phyloP scores from a whole-genome alignment of 1,139 yeast species.

The Diutina catenulata region DNA sequence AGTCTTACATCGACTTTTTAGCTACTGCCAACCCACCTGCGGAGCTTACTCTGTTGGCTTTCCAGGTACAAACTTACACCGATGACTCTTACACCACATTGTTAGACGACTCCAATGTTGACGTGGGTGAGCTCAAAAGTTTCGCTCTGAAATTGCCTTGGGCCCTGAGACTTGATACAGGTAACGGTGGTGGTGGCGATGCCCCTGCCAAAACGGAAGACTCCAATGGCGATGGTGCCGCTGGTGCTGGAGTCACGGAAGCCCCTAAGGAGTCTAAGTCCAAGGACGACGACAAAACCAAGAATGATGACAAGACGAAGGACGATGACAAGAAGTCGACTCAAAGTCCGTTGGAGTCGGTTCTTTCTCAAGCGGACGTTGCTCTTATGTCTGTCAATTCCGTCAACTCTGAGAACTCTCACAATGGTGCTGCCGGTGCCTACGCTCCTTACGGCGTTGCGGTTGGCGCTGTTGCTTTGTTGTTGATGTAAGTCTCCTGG shows the following conservation, averaged over 20 bases:
- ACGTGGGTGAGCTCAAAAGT: conserved; percentile 16
- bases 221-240: conserved; percentile 7
- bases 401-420: conserved; percentile 4
- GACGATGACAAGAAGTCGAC: neutral
- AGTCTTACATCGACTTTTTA: conserved; percentile 19
- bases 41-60: conserved; percentile 25
- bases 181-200: conserved; percentile 7
- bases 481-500: no score
- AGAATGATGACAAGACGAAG: neutral
- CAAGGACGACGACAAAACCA: neutral
- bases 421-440: conserved; percentile 20
- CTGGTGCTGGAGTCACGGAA: neutral
- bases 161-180: conserved; percentile 23
- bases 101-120: conserved; percentile 15
- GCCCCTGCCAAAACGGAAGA: conserved; percentile 8
- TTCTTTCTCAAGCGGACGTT: neutral
- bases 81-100: conserved; percentile 31
- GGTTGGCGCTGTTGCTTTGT: conserved; percentile 24
- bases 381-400: neutral
- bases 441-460: conserved; percentile 24
- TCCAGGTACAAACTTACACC: conserved; percentile 25
- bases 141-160: conserved; percentile 34
- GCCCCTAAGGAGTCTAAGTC: neutral
- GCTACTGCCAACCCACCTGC: conserved; percentile 24
- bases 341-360: neutral